Percentiles rank a stretch among this genome's conserved stretches.
These are phyloP conservation scores for Pyronema domesticum DNA, from an alignment of 495 filamentous ascomycete species.

Conservation along the genomic window DNA sequence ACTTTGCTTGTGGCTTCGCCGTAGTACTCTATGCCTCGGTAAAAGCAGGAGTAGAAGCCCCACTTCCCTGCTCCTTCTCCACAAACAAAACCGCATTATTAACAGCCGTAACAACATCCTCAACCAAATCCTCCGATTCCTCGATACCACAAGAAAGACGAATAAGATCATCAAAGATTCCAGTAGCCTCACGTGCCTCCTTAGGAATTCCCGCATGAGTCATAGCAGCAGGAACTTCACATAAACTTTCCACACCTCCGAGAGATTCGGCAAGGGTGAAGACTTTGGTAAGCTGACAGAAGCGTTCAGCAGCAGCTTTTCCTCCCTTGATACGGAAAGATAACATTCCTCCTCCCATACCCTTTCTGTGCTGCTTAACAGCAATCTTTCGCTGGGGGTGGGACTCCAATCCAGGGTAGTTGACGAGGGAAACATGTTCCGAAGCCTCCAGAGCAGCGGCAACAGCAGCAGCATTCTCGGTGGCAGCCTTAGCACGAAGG, in stretches of 20 bases:
- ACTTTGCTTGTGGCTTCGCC: too few species aligned
- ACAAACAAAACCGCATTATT: not conserved
- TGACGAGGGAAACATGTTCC: conserved; percentile 70
- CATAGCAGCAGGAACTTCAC: conserved; percentile 85
- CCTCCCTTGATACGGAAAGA: conserved; percentile 89
- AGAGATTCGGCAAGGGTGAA: conserved; percentile 89
- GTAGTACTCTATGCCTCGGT: too few species aligned
- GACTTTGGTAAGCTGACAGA: conserved; percentile 76
- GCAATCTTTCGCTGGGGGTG: conserved; percentile 77
- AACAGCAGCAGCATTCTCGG: conserved; percentile 59
- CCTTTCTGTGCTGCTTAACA: conserved; percentile 75
- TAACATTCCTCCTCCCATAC: conserved; percentile 93
- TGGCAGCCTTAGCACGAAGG: conserved; percentile 70
- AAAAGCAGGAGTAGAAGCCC: too few species aligned
- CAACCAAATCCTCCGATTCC: conserved; percentile 66
- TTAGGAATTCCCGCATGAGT: conserved; percentile 89
- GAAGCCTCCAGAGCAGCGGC: conserved; percentile 60
- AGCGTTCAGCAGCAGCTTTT: conserved; percentile 66
- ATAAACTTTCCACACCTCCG: conserved; percentile 80
- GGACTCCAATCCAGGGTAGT: conserved; percentile 81
- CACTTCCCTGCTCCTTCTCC: too few species aligned
- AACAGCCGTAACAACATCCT: conserved; percentile 37
- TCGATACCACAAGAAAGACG: conserved; percentile 87
- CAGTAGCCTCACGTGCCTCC: conserved; percentile 74
- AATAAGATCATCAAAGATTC: conserved; percentile 94